Evolutionary conservation across 805 yeast genomes (phyloP).

Genomic region (Blastobotrys terrestris): DNA sequence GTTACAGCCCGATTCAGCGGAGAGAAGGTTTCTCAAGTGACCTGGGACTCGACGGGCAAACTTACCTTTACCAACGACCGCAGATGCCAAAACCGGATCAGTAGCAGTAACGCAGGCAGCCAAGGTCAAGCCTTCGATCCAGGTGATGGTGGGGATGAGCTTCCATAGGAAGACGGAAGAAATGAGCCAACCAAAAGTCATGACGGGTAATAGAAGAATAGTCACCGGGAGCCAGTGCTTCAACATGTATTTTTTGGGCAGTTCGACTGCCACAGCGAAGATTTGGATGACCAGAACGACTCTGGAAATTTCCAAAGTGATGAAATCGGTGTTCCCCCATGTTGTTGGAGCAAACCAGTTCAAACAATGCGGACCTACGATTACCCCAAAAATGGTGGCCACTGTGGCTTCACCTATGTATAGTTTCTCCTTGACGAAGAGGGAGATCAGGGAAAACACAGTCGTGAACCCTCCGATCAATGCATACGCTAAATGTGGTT

Average conservation of each 20-base stretch:
- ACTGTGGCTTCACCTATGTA: conserved; percentile 91
- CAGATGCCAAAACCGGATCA: conserved; percentile 91
- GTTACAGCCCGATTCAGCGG: conserved; percentile 87
- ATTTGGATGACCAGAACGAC: conserved; percentile 81
- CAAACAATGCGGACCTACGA: conserved; percentile 82
- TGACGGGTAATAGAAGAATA: conserved; percentile 72
- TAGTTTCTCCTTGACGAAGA: conserved; percentile 73
- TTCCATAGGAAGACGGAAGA: conserved; percentile 76
- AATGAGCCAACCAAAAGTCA: conserved; percentile 86
- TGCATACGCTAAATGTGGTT: conserved; percentile 83
- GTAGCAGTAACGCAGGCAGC: conserved; percentile 92
- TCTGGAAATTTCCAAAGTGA: conserved; percentile 78
- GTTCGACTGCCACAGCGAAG: conserved; percentile 90
- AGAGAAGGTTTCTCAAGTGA: conserved; percentile 74
- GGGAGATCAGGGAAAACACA: conserved; percentile 71
- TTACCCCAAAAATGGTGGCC: conserved; percentile 77
- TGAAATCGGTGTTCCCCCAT: conserved; percentile 82
- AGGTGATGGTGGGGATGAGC: conserved; percentile 64
- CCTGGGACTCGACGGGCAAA: conserved; percentile 89
- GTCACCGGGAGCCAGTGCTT: conserved; percentile 75
- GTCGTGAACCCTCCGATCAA: conserved; percentile 78
- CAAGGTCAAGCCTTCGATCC: conserved; percentile 64
- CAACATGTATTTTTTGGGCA: conserved; percentile 84
- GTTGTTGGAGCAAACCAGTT: conserved; percentile 74
- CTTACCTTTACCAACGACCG: conserved; percentile 90